These are phyloP conservation scores for Paramecium sonneborni DNA, from an alignment of 73 alveolate species.

Conservation along the genomic window DNA sequence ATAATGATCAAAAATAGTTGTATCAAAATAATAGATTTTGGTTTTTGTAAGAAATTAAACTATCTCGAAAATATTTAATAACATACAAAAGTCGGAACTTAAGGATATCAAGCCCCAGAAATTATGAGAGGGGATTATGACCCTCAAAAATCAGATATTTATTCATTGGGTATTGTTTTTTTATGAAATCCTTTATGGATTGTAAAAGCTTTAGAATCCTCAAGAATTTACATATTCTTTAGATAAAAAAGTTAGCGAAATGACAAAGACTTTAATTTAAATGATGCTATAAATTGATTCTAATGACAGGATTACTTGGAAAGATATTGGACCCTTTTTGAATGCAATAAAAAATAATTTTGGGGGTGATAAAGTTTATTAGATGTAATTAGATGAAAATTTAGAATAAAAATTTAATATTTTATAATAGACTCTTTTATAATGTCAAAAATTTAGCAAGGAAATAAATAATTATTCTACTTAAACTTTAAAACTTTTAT, in stretches of 20 bases:
- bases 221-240: background rate
- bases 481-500: background rate
- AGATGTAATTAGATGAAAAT: background rate
- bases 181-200: background rate
- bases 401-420: background rate
- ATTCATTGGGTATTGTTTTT: background rate
- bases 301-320: background rate
- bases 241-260: background rate
- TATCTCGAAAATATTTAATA: background rate
- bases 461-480: background rate
- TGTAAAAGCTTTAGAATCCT: background rate
- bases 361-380: background rate
- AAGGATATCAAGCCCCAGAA: background rate
- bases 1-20: background rate
- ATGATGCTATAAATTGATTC: background rate
- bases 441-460: background rate
- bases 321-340: background rate
- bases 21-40: background rate
- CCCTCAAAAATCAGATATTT: background rate
- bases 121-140: background rate
- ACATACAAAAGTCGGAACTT: background rate
- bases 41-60: background rate
- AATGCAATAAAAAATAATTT: background rate
- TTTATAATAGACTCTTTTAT: background rate
- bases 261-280: background rate